A percentile compares a stretch with the other conserved stretches of the same genome.
These are phyloP conservation scores for Avena atlantica DNA, from an alignment of 176 grass and related monocot genomes.

Conservation along the genomic window DNA sequence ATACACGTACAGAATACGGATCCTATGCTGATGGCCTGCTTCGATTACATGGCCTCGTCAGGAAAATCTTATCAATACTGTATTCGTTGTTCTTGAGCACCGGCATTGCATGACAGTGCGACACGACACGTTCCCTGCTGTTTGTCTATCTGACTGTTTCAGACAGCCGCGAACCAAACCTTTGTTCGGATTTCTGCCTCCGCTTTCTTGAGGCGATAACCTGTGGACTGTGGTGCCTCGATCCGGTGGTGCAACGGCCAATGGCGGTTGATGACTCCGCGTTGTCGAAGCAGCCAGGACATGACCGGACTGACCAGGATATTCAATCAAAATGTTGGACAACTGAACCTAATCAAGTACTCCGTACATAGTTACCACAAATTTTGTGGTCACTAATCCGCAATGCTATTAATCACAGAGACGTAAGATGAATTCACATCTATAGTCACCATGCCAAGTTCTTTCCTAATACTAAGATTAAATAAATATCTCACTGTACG, in stretches of 20 bases:
- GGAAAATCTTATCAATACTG: not conserved
- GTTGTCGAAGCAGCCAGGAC: no score
- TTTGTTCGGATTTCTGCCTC: slow-evolving; percentile 29
- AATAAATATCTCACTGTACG: no score
- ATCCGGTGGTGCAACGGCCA: no score
- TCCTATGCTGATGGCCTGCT: not conserved
- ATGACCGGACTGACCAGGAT: no score
- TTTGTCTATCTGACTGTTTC: not conserved
- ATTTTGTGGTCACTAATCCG: not conserved
- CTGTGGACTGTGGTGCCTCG: not conserved
- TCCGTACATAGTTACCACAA: no score
- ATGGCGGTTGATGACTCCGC: no score
- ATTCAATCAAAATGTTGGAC: no score
- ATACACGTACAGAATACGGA: not conserved
- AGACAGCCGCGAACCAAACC: slow-evolving; percentile 20
- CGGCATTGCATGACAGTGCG: slow-evolving; percentile 31
- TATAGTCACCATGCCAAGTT: not conserved
- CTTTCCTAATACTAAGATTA: not conserved
- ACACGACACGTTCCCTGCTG: slow-evolving; percentile 25
- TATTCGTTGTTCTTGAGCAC: not conserved
- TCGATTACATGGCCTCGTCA: not conserved
- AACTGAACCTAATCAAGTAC: no score
- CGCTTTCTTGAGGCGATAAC: slow-evolving; percentile 41
- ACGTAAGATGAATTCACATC: not conserved
- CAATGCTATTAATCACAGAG: slow-evolving; percentile 27